These are phyloP conservation scores for Geosiphon pyriformis DNA, from an alignment of 192 early-diverging fungal species.

Conservation along the genomic window DNA sequence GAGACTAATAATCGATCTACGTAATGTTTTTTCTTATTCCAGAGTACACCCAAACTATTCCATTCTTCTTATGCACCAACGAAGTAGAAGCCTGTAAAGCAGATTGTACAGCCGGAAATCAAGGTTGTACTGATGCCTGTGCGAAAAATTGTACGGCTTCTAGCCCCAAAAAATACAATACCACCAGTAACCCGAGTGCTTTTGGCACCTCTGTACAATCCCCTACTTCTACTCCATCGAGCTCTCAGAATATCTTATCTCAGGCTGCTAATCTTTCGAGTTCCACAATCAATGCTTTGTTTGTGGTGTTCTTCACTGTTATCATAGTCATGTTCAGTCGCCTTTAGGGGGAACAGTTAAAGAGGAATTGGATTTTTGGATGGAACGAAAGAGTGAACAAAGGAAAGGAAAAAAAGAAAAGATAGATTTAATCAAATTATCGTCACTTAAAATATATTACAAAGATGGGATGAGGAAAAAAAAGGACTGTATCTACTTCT, in stretches of 20 bases:
- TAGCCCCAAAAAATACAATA: not conserved
- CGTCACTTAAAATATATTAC: too few relatives aligned
- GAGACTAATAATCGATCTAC: not conserved
- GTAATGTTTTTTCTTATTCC: not conserved
- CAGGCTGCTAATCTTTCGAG: not conserved
- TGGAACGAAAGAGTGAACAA: too few relatives aligned
- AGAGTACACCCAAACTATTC: conserved; percentile 29
- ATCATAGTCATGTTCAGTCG: not conserved
- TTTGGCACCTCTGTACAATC: not conserved
- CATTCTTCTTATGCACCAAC: conserved; percentile 21
- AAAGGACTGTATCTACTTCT: too few relatives aligned
- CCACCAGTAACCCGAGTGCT: not conserved
- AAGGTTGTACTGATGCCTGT: conserved; percentile 6
- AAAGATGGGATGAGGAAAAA: too few relatives aligned
- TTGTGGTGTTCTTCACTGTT: not conserved
- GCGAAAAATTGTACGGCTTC: not conserved
- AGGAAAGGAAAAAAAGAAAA: too few relatives aligned
- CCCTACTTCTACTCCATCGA: not conserved
- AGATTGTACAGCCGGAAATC: conserved; percentile 6
- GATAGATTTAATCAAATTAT: too few relatives aligned
- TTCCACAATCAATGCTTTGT: not conserved
- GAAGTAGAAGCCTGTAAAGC: conserved; percentile 17
- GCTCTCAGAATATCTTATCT: not conserved
- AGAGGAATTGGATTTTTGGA: too few relatives aligned
- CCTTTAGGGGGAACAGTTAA: too few relatives aligned